Evolutionary conservation across 1,284 basidiomycete genomes (phyloP).

Genomic region (Irpex sp.): DNA sequence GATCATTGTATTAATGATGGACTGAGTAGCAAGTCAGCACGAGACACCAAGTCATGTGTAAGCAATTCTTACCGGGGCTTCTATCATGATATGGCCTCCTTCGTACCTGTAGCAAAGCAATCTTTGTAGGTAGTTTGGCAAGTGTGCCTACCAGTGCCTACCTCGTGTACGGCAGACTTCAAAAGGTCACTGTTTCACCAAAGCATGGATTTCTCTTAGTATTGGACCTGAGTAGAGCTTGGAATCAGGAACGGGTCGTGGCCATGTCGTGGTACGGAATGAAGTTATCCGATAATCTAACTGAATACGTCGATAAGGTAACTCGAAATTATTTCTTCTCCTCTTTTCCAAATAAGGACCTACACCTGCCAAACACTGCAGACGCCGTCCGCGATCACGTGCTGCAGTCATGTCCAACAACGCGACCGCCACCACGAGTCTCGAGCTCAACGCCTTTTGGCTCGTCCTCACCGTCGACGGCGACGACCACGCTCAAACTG

Average conservation of each 20-base stretch:
- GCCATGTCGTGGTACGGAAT: no score
- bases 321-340: not conserved
- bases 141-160: not conserved
- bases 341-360: conserved; percentile 6
- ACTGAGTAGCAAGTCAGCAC: not conserved
- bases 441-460: not conserved
- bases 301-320: not conserved
- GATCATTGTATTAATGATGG: not conserved
- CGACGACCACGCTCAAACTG: not conserved
- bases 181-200: not conserved
- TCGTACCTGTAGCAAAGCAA: not conserved
- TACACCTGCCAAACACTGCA: conserved; percentile 8
- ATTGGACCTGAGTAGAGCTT: not conserved
- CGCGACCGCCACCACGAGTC: conserved; percentile 8
- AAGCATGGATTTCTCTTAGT: not conserved
- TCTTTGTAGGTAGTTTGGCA: not conserved
- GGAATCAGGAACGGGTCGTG: not conserved
- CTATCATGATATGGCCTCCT: not conserved
- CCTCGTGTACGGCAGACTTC: not conserved
- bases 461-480: not conserved
- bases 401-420: conserved; percentile 10
- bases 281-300: not conserved
- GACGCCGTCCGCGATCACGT: conserved; percentile 4
- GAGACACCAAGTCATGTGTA: not conserved
- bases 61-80: not conserved